These are phyloP conservation scores for Cinchona pubescens DNA, from an alignment of 257 asterid genomes.

Conservation along the genomic window DNA sequence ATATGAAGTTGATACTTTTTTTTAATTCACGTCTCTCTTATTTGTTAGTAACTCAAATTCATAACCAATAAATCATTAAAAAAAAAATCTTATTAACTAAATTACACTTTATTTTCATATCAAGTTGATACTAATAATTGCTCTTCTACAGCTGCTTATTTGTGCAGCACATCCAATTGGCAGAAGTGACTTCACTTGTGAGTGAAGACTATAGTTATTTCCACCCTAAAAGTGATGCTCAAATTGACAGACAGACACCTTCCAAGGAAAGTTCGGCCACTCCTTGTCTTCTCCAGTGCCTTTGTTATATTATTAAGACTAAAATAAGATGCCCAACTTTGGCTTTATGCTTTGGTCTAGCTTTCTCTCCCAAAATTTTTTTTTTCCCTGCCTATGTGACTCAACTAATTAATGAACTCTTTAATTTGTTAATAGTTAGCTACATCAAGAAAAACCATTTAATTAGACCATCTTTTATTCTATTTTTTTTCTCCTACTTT, in stretches of 20 bases:
- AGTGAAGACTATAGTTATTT: constrained; percentile 38
- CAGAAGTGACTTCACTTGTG: constrained; percentile 51
- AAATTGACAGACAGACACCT: constrained; percentile 46
- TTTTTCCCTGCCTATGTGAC: constrained; percentile 12
- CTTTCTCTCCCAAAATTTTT: constrained; percentile 27
- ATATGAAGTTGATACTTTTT: too few relatives aligned
- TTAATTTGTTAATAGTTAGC: background rate
- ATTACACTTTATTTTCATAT: too few relatives aligned
- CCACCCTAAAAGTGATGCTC: constrained; percentile 40
- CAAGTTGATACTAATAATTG: constrained; percentile 6
- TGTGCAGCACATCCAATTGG: constrained; percentile 20
- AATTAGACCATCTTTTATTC: background rate
- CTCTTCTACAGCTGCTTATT: background rate
- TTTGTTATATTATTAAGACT: constrained; percentile 36
- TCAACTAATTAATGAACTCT: constrained; percentile 1
- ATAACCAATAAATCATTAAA: too few relatives aligned
- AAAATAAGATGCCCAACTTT: constrained; percentile 48
- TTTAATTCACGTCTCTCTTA: too few relatives aligned
- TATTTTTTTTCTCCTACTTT: background rate
- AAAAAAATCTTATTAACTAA: too few relatives aligned
- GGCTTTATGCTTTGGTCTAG: constrained; percentile 38
- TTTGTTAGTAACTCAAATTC: too few relatives aligned
- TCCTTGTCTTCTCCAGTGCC: constrained; percentile 46
- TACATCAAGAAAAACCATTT: background rate
- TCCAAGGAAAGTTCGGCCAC: constrained; percentile 47